Base-by-base conservation (phyloP, 805 yeast species). In the Wickerhamomyces queroliae region DNA sequence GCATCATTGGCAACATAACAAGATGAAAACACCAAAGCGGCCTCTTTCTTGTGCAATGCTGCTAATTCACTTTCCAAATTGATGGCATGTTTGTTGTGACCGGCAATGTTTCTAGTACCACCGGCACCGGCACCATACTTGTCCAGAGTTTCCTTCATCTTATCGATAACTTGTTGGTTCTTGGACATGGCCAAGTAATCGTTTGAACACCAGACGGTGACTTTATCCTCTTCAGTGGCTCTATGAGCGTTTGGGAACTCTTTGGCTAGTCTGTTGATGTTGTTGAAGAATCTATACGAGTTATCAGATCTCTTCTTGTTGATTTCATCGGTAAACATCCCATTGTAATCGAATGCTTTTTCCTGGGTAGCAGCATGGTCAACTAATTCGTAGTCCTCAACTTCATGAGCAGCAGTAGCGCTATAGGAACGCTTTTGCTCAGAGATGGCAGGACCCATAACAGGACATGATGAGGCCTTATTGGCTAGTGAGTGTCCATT, bases 91-190 rank as follows among this genome's bases (percentile, higher is more conserved):
- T 68, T 63, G 63, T 93, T 93, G 63, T 93, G 99, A 46, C 99
- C 99, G 2, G 99, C 99, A 61, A 93, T 93, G 67, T 93, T 93
- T 58, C 99, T 77, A 36, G 99, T 93, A 52, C 99, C 99, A 58
- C 99, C 99, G 8, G 99, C 96, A 53, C 99, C 99, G 5, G 96
- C 84, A 54, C 99, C 99, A 61, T 93, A 93, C 67, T 76, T 79
- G 53, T 83, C 84, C 62, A 93, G 72, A 15, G 95, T 80, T 36
- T 69, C 60, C 52, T 83, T 82, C 91, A 91, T 93, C 40, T 78
- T 79, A 15, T 75, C 66, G 43, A 88, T 66, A 33, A 91, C 91
- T 46, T 72, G 67, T 46, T 73, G 74, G 60, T 91, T 85, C 55
- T 78, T 80, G 38, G 96, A 91, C 93, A 93, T 86, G 11, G 98